phyloP scores from a whole-genome alignment of 352 stramenopile genomes.

The Pythium apleroticum region DNA sequence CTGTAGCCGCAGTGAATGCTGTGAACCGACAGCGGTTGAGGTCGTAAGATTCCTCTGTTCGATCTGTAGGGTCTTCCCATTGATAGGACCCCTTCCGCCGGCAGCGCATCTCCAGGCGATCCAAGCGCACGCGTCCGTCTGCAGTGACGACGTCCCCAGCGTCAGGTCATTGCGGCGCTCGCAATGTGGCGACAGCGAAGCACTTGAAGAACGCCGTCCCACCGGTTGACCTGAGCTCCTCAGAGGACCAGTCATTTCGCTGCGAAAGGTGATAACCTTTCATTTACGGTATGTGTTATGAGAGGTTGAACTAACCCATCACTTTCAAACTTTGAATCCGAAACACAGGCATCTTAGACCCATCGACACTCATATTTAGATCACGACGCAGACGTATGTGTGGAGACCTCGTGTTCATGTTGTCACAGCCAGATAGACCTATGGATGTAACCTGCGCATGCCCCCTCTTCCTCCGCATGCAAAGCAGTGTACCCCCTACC shows the following conservation, averaged over 20 bases:
- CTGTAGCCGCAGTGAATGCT: neutral
- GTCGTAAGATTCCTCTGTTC: neutral
- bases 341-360: neutral
- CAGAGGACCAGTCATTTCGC: constrained; percentile 27
- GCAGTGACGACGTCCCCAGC: neutral
- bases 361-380: neutral
- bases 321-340: neutral
- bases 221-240: constrained; percentile 20
- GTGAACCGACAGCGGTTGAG: too few relatives aligned
- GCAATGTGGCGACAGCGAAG: constrained; percentile 5
- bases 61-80: neutral
- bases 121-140: neutral
- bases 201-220: constrained; percentile 7
- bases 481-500: neutral
- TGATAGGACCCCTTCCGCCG: neutral
- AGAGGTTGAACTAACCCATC: neutral
- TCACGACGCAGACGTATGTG: neutral
- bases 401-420: too few relatives aligned
- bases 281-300: neutral
- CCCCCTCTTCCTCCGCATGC: neutral
- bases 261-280: constrained; percentile 17
- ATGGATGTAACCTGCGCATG: too few relatives aligned
- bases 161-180: neutral
- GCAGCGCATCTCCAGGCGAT: neutral
- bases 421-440: too few relatives aligned